A percentile compares a stretch with the other conserved stretches of the same genome.
phyloP scores from a whole-genome alignment of 805 yeast genomes.

The Candida khao-thaluensis region DNA sequence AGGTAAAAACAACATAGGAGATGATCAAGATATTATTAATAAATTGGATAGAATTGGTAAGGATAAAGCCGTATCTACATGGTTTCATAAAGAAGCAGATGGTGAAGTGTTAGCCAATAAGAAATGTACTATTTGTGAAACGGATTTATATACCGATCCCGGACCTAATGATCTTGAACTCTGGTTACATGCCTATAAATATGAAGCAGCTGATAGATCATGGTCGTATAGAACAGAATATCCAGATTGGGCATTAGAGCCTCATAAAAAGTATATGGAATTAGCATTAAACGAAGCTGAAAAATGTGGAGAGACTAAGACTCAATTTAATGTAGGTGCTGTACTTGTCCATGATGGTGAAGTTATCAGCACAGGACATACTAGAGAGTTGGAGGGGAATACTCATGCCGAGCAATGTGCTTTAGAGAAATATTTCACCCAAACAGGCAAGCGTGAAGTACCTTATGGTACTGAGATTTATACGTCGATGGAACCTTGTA shows the following conservation, averaged over 20 bases:
- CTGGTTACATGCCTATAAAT: conserved; percentile 89
- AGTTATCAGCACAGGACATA: conserved; percentile 77
- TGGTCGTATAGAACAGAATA: conserved; percentile 77
- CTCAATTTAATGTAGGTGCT: conserved; percentile 96
- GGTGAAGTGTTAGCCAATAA: conserved; percentile 70
- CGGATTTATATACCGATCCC: conserved; percentile 80
- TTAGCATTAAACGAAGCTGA: conserved; percentile 75
- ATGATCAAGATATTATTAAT: conserved; percentile 45
- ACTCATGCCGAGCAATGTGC: conserved; percentile 99
- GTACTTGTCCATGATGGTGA: conserved; percentile 61
- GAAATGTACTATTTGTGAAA: conserved; percentile 63
- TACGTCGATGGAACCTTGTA: conserved; percentile 98
- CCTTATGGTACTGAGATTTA: conserved; percentile 81
- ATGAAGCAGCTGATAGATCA: conserved; percentile 53
- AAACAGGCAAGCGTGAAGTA: conserved; percentile 37
- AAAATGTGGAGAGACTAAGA: conserved; percentile 75
- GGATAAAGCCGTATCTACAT: conserved; percentile 60
- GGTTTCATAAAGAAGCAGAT: conserved; percentile 55
- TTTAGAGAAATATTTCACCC: conserved; percentile 62
- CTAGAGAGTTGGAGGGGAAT: conserved; percentile 89
- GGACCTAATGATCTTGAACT: conserved; percentile 82
- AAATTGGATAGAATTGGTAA: conserved; percentile 70
- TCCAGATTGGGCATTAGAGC: conserved; percentile 79
- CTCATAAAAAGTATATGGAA: conserved; percentile 63
- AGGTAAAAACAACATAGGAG: conserved; percentile 61